Evolutionary conservation across 2,329 filamentous ascomycete species (phyloP).

Genomic region (Ophidiomyces ophidiicola): DNA sequence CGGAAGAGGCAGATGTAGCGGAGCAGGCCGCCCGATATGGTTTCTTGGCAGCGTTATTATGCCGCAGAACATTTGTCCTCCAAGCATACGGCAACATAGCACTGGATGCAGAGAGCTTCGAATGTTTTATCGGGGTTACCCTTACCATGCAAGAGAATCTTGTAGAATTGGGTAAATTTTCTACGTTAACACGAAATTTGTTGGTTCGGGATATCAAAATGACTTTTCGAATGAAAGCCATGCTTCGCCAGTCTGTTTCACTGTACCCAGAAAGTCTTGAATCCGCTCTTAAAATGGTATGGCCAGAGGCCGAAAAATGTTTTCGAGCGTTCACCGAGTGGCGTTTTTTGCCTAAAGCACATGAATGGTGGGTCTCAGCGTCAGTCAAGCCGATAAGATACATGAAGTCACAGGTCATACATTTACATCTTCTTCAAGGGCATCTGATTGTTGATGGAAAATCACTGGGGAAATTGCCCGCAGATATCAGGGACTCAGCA

Average conservation of each 20-base stretch:
- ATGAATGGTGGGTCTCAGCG: slow-evolving; percentile 27
- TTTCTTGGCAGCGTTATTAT: slow-evolving; percentile 13
- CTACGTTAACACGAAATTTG: slow-evolving; percentile 26
- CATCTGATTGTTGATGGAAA: slow-evolving; percentile 40
- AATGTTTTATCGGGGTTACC: slow-evolving; percentile 2
- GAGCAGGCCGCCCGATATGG: slow-evolving; percentile 24
- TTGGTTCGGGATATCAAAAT: slow-evolving; percentile 40
- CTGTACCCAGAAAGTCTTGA: slow-evolving; percentile 21
- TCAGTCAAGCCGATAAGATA: slow-evolving; percentile 22
- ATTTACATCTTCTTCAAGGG: slow-evolving; percentile 38
- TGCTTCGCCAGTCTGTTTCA: slow-evolving; percentile 28
- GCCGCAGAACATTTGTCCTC: slow-evolving; percentile 13
- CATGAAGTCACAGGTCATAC: slow-evolving; percentile 12
- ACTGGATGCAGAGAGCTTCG: slow-evolving; percentile 8
- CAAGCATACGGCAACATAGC: slow-evolving; percentile 5
- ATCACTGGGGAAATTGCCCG: slow-evolving; percentile 43
- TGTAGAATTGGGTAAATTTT: slow-evolving; percentile 25
- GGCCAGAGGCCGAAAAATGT: slow-evolving; percentile 28
- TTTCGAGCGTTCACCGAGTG: slow-evolving; percentile 16
- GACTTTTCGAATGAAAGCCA: slow-evolving; percentile 26
- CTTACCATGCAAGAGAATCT: slow-evolving; percentile 37
- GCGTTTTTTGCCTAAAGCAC: slow-evolving; percentile 17
- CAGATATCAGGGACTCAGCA: slow-evolving; percentile 20
- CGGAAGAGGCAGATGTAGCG: slow-evolving; percentile 29
- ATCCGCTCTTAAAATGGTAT: slow-evolving; percentile 30